phyloP scores from a whole-genome alignment of 768 basidiomycete species.

The Russula ochroleuca region DNA sequence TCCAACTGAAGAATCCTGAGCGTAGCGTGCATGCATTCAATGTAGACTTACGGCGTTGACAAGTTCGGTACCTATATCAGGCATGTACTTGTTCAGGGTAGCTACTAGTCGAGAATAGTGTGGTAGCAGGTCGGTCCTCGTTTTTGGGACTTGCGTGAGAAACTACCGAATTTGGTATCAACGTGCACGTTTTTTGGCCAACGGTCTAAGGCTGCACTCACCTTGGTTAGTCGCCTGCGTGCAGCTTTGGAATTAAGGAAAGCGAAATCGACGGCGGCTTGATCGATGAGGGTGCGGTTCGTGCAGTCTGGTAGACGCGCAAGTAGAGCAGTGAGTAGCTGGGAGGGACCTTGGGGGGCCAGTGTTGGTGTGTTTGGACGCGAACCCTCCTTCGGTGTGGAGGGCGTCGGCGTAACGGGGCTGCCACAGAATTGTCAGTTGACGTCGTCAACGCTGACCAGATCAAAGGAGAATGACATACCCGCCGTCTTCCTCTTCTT shows the following conservation, averaged over 20 bases:
- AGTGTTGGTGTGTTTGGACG: slow-evolving; percentile 60
- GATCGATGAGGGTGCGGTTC: slow-evolving; percentile 83
- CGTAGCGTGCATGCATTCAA: not conserved
- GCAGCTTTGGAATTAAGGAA: slow-evolving; percentile 97
- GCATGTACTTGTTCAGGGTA: slow-evolving; percentile 87
- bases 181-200: not conserved
- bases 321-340: slow-evolving; percentile 85
- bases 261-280: slow-evolving; percentile 92
- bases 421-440: slow-evolving; percentile 27
- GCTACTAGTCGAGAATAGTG: slow-evolving; percentile 90
- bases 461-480: slow-evolving; percentile 28
- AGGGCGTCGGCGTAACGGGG: slow-evolving; percentile 59
- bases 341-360: slow-evolving; percentile 86
- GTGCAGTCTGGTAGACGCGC: slow-evolving; percentile 92
- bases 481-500: slow-evolving; percentile 31
- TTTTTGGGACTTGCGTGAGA: slow-evolving; percentile 78
- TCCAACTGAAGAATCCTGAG: slow-evolving; percentile 59
- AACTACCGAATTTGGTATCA: slow-evolving; percentile 45
- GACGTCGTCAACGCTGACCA: not conserved
- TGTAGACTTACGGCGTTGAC: slow-evolving; percentile 60
- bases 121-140: slow-evolving; percentile 83
- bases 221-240: slow-evolving; percentile 85
- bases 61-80: slow-evolving; percentile 82
- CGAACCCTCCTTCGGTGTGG: slow-evolving; percentile 54
- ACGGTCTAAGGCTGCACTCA: slow-evolving; percentile 33